A percentile compares a stretch with the other conserved stretches of the same genome.
These are phyloP conservation scores for Pseudonectria buxi DNA, from an alignment of 2,329 filamentous ascomycete genomes.

Conservation along the genomic window DNA sequence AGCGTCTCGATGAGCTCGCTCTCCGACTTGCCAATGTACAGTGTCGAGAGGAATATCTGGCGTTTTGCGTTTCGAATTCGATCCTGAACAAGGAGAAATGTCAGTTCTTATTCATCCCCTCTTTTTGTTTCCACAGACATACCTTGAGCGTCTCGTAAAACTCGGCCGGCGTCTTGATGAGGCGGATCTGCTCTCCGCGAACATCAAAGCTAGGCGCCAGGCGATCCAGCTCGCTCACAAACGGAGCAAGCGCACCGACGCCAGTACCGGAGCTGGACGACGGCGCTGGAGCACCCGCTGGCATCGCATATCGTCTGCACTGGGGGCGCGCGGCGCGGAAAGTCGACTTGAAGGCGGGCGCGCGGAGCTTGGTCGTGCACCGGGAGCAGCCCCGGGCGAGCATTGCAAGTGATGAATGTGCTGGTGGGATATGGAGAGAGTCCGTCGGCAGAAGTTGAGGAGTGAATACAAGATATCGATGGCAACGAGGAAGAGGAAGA, in stretches of 20 bases:
- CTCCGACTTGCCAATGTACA: conserved; percentile 94
- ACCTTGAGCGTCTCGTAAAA: conserved; percentile 93
- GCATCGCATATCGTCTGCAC: conserved; percentile 35
- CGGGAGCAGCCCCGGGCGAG: conserved; percentile 29
- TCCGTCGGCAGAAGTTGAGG: too few species aligned
- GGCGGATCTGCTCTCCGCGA: conserved; percentile 68
- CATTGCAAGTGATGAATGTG: conserved; percentile 27
- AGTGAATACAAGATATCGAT: too few species aligned
- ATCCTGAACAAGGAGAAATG: too few species aligned
- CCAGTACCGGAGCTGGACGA: conserved; percentile 18
- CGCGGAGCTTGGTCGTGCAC: conserved; percentile 22
- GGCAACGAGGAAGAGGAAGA: too few species aligned
- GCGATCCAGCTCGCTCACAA: conserved; percentile 70
- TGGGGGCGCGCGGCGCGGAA: conserved; percentile 27
- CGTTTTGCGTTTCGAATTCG: conserved; percentile 76
- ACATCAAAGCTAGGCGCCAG: conserved; percentile 89
- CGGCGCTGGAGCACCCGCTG: conserved; percentile 21
- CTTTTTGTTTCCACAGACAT: too few species aligned
- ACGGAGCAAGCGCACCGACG: conserved; percentile 42
- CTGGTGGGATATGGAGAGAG: too few species aligned
- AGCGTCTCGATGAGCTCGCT: conserved; percentile 78
- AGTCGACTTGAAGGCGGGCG: conserved; percentile 15
- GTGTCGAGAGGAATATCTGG: conserved; percentile 85
- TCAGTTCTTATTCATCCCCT: too few species aligned
- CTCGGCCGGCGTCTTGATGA: conserved; percentile 73